Evolutionary conservation across 495 filamentous ascomycete species (phyloP), one percentile per base, ranked within the genome.

Genomic region (Pyrenopolyporus hunteri): DNA sequence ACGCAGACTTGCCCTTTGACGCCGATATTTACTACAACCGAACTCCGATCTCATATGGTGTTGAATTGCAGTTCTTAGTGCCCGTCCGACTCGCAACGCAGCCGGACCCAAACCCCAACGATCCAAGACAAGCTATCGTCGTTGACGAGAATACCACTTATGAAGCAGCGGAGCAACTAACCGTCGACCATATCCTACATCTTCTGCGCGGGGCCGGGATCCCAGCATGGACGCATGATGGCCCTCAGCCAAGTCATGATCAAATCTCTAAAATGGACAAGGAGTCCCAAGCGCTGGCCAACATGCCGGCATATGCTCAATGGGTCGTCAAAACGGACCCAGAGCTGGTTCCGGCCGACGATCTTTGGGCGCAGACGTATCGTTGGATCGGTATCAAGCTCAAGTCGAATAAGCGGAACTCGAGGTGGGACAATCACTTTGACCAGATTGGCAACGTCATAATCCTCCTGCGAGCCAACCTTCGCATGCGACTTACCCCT

Each of bases 51-150:
- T 42, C 53, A n/a, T 64, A 64, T 33, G 53, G 53, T 19, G 28
- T 64, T 11, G 60, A 64, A 23, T 4, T 64, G 2, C 60, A 58
- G 19, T 64, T 64, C 33, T 36, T 64, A 17, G 28, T 57, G 13
- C 47, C 60, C 8, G 23, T 64, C 35, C 25, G 51, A 16, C 2
- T 8, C 1, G 3, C 1, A 16, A 28, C 9, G 6, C 9, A 33
- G 2, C 8, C 7, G 22, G 53, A 64, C 9, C 60, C 53, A 5
- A 37, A 57, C 23, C 46, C 46, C 3, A 6, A 36, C 11, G 50
- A 62, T 0, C 5, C 13, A 6, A 13, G 50, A 3, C 0, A 0
- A 0, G 26, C 26, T 9, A 6, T 45, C 33, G 1, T n/a, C 13
- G 28, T 44, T 17, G 7, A 17, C 1, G 4, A n/a, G 3, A 19